A percentile compares a stretch with the other conserved stretches of the same genome.
Conservation (phyloP, 495 filamentous ascomycete species). For the Aspergillus cavernicola region DNA sequence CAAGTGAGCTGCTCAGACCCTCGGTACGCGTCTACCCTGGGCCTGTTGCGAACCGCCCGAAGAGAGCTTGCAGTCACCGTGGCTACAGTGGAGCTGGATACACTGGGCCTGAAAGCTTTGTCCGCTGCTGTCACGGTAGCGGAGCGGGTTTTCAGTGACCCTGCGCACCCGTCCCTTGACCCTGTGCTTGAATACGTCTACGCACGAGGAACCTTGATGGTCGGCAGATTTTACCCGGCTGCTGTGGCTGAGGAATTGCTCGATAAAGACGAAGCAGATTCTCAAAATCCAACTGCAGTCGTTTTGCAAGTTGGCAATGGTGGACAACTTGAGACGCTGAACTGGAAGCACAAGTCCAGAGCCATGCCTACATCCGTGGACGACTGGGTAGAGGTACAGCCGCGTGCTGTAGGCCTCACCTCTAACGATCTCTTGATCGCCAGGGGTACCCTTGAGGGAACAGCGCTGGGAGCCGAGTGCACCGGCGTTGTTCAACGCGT, state of each 20-base stretch:
- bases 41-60: background rate
- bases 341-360: background rate
- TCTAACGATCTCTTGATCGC: background rate
- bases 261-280: background rate
- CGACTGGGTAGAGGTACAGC: background rate
- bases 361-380: background rate
- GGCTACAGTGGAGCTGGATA: background rate
- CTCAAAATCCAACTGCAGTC: background rate
- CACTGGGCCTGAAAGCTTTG: conserved; percentile 16
- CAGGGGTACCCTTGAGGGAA: background rate
- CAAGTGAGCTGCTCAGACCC: background rate
- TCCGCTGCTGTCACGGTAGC: background rate
- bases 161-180: background rate
- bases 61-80: background rate
- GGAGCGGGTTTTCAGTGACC: background rate
- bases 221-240: background rate
- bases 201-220: background rate
- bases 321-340: background rate
- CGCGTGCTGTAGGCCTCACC: background rate
- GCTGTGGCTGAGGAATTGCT: background rate
- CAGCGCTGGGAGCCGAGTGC: background rate
- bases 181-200: background rate
- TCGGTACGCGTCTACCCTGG: background rate
- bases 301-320: background rate
- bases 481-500: conserved; percentile 35